These are phyloP conservation scores for Millerago galiae DNA, from an alignment of 805 yeast genomes.

Conservation along the genomic window DNA sequence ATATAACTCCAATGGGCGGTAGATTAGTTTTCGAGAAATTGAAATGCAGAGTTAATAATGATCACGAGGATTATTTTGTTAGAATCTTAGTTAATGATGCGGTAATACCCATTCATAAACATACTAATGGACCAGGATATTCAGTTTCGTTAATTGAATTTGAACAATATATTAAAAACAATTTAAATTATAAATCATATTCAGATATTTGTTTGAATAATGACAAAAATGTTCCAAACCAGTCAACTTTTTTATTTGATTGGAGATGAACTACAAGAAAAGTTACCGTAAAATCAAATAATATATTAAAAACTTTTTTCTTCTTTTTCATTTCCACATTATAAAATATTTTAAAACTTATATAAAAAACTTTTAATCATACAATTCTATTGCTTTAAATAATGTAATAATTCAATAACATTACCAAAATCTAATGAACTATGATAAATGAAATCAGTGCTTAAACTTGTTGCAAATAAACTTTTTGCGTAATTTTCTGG, in stretches of 20 bases:
- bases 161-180: constrained; percentile 10
- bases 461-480: constrained; percentile 42
- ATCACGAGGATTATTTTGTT: constrained; percentile 26
- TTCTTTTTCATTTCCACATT: neutral
- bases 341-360: neutral
- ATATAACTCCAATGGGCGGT: constrained; percentile 49
- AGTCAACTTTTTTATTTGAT: constrained; percentile 27
- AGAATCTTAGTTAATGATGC: constrained; percentile 43
- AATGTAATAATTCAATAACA: constrained; percentile 24
- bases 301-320: neutral
- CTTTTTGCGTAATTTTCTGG: constrained; percentile 87
- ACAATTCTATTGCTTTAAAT: constrained; percentile 13
- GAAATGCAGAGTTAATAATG: constrained; percentile 24
- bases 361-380: neutral
- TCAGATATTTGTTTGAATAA: constrained; percentile 13
- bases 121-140: constrained; percentile 43
- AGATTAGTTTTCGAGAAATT: constrained; percentile 35
- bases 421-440: constrained; percentile 21
- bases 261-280: neutral
- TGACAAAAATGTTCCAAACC: constrained; percentile 8
- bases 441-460: constrained; percentile 23
- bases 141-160: constrained; percentile 30
- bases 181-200: constrained; percentile 10
- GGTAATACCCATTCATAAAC: constrained; percentile 36
- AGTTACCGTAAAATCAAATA: neutral